Conservation (phyloP, 78 protist species). For the Speleostelium caveatum region DNA sequence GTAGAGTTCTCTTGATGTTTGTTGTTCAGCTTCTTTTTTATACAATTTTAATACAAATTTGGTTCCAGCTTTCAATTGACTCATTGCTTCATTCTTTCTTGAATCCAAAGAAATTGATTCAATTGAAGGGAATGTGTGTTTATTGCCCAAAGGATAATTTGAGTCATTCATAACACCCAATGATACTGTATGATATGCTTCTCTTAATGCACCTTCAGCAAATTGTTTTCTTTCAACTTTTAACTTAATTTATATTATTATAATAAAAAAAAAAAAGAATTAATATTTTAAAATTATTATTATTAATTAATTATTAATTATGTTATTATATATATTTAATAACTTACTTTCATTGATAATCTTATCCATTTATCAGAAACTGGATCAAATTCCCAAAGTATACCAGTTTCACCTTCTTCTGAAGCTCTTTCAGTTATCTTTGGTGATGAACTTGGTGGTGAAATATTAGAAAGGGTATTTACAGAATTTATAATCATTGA, state of each 20-base stretch:
- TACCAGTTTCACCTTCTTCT: slow-evolving; percentile 70
- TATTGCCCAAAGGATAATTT: slow-evolving; percentile 26
- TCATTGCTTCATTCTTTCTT: slow-evolving; percentile 31
- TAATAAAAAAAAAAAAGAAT: neutral
- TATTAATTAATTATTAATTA: neutral
- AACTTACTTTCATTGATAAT: slow-evolving; percentile 37
- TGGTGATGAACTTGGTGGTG: slow-evolving; percentile 49
- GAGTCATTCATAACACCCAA: slow-evolving; percentile 21
- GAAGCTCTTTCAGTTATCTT: neutral
- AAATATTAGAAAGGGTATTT: neutral
- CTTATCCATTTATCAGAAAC: slow-evolving; percentile 62
- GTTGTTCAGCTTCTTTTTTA: slow-evolving; percentile 72
- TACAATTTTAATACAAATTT: slow-evolving; percentile 69
- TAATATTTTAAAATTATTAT: neutral
- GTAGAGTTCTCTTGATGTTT: slow-evolving; percentile 50
- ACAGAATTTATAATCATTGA: neutral
- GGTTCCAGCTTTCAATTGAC: slow-evolving; percentile 53
- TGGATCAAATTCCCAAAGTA: slow-evolving; percentile 76
- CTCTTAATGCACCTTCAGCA: slow-evolving; percentile 80
- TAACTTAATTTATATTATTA: neutral
- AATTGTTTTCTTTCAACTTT: slow-evolving; percentile 72
- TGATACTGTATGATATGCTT: slow-evolving; percentile 73
- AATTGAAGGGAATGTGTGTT: slow-evolving; percentile 47
- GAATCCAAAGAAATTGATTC: slow-evolving; percentile 18
- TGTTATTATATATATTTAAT: neutral